Evolutionary conservation across 495 filamentous ascomycete species (phyloP).

Genomic region (Trichocladium uniseriatum): DNA sequence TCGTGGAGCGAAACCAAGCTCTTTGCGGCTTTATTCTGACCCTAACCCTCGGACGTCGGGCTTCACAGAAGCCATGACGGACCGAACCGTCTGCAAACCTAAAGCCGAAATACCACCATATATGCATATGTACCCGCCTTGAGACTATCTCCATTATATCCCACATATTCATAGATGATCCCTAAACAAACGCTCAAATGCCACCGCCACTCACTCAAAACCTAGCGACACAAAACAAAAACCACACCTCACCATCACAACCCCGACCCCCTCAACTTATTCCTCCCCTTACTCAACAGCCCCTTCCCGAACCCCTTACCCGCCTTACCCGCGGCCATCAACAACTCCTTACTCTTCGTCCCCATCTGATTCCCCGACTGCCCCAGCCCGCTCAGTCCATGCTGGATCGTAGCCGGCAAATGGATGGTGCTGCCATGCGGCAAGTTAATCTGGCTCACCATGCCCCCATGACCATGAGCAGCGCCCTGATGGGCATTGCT

Average conservation of each 20-base stretch:
- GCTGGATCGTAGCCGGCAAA: background rate
- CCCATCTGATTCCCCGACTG: constrained; percentile 47
- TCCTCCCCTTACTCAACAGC: constrained; percentile 76
- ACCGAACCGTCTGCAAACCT: no score
- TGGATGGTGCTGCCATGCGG: constrained; percentile 7
- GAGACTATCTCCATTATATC: no score
- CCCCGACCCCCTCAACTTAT: constrained; percentile 56
- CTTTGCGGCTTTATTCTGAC: no score
- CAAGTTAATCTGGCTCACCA: no score
- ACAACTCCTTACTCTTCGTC: constrained; percentile 71
- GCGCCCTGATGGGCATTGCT: constrained; percentile 8
- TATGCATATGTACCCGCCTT: no score
- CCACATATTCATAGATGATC: no score
- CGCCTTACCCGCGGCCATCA: constrained; percentile 73
- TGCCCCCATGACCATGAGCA: constrained; percentile 25
- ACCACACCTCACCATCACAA: constrained; percentile 62
- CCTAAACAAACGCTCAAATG: no score
- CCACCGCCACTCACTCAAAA: background rate
- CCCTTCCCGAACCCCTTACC: constrained; percentile 85
- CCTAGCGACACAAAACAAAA: background rate
- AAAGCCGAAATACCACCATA: no score
- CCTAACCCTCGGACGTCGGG: no score
- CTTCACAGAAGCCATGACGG: no score
- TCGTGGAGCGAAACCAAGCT: no score
- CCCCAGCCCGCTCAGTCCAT: constrained; percentile 26